Conservation (phyloP, 495 filamentous ascomycete species). For the Hamigera avellanea region DNA sequence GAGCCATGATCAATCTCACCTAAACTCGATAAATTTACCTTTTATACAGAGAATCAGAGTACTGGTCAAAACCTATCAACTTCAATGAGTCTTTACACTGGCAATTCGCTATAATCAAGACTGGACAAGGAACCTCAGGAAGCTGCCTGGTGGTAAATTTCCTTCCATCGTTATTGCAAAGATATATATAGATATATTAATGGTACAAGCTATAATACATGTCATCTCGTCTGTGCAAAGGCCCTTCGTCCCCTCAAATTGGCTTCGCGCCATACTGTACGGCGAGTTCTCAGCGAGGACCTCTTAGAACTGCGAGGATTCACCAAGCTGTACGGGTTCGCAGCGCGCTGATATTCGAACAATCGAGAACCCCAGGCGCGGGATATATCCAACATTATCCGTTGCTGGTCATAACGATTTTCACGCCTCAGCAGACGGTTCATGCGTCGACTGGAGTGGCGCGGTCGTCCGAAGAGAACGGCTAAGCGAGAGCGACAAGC, state of each 20-base stretch:
- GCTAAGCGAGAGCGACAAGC: constrained; percentile 38
- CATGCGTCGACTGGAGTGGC: constrained; percentile 15
- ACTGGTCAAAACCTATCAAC: too few species aligned
- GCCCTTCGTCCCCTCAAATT: neutral
- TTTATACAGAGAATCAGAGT: too few species aligned
- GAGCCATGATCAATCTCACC: too few species aligned
- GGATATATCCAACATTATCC: constrained; percentile 19
- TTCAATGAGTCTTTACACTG: too few species aligned
- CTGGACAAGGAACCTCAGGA: too few species aligned
- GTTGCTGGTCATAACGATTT: constrained; percentile 22
- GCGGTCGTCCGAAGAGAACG: constrained; percentile 33
- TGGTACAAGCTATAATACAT: neutral
- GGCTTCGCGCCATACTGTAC: neutral
- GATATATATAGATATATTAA: neutral
- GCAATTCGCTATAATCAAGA: too few species aligned
- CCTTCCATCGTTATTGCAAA: too few species aligned
- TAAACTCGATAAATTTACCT: too few species aligned
- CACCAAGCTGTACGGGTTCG: constrained; percentile 9
- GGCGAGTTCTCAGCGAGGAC: constrained; percentile 4
- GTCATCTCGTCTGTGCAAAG: constrained; percentile 1
- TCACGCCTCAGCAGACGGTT: constrained; percentile 25
- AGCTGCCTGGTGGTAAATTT: too few species aligned
- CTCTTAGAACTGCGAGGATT: constrained; percentile 14
- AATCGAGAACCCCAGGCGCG: constrained; percentile 24
- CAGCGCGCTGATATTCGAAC: constrained; percentile 11